Evolutionary conservation across 306 rosid genomes (phyloP).

Genomic region (Hippophae tibetana): DNA sequence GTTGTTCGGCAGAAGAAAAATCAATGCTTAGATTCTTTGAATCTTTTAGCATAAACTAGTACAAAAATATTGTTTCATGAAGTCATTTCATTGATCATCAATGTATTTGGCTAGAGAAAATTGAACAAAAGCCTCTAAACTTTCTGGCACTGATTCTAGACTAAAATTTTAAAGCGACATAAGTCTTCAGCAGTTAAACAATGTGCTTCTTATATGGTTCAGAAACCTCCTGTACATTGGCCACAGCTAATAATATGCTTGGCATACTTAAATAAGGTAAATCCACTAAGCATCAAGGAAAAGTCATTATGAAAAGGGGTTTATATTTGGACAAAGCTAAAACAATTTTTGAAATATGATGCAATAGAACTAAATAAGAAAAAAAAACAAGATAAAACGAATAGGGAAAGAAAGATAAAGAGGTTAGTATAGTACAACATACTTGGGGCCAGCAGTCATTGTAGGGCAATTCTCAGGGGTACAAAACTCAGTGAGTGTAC

Average conservation of each 20-base stretch:
- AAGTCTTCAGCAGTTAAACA: not conserved
- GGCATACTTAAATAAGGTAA: not conserved
- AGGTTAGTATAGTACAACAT: slow-evolving; percentile 25
- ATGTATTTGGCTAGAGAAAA: not conserved
- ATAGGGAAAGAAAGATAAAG: slow-evolving; percentile 9
- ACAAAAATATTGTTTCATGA: too few relatives aligned
- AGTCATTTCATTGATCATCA: not conserved
- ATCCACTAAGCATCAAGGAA: too few relatives aligned
- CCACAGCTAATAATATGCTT: not conserved
- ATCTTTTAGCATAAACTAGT: not conserved
- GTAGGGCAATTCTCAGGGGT: slow-evolving; percentile 95
- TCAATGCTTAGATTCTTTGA: too few relatives aligned
- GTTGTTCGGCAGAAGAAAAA: not conserved
- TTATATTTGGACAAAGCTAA: too few relatives aligned
- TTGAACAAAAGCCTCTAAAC: too few relatives aligned
- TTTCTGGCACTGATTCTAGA: too few relatives aligned
- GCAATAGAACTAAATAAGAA: slow-evolving; percentile 8
- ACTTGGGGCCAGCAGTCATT: slow-evolving; percentile 99
- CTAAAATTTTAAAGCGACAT: too few relatives aligned
- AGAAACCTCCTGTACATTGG: not conserved
- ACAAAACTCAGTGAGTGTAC: slow-evolving; percentile 99
- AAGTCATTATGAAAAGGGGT: too few relatives aligned
- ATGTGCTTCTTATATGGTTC: too few relatives aligned
- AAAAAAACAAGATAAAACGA: slow-evolving; percentile 11
- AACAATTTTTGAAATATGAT: not conserved